Evolutionary conservation across 2,329 filamentous ascomycete genomes (phyloP).

Genomic region (Byssochlamys sp.): DNA sequence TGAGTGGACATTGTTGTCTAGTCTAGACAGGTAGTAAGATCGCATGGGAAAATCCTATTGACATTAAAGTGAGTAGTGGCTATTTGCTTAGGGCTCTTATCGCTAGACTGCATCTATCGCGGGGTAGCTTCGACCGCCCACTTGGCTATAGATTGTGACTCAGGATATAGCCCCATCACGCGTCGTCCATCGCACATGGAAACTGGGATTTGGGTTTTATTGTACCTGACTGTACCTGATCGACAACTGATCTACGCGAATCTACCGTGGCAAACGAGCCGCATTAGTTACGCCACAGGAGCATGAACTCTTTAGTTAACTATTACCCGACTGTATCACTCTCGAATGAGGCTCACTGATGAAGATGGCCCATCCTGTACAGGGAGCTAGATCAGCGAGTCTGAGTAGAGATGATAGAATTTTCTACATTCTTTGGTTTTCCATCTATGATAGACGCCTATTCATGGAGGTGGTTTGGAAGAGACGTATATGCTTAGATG

Average conservation of each 20-base stretch:
- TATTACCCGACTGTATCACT: background rate
- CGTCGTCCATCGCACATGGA: too few relatives aligned
- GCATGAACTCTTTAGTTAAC: too few relatives aligned
- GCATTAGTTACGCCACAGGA: background rate
- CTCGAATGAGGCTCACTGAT: background rate
- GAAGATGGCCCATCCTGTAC: background rate
- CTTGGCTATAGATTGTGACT: background rate
- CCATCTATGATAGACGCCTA: background rate
- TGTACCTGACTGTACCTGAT: background rate
- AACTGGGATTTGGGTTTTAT: background rate
- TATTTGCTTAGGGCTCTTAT: background rate
- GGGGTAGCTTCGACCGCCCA: background rate
- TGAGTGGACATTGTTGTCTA: background rate
- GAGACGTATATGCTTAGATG: background rate
- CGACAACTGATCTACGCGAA: background rate
- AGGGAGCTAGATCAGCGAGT: background rate
- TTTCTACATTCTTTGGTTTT: background rate
- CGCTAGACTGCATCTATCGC: background rate
- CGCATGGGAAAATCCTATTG: background rate
- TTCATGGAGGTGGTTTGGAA: background rate
- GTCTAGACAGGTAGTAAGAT: too few relatives aligned
- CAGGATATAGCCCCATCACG: background rate
- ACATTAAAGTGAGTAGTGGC: background rate
- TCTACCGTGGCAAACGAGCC: background rate
- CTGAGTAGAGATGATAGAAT: background rate